Conservation (phyloP, 176 grass and related monocot genomes). For the Ensete ventricosum region DNA sequence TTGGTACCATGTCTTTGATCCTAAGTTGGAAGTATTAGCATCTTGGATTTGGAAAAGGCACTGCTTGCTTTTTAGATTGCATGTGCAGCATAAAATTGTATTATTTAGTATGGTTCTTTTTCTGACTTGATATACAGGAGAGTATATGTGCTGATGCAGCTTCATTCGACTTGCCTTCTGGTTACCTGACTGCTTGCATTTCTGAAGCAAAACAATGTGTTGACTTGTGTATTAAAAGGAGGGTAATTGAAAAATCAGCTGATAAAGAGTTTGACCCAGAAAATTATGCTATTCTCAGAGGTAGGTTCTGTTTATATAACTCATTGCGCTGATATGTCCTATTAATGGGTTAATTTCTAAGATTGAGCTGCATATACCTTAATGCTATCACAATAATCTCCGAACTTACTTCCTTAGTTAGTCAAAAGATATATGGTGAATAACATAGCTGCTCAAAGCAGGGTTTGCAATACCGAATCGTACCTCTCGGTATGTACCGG, state of each 20-base stretch:
- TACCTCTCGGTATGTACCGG: no score
- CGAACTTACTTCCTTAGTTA: neutral
- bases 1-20: neutral
- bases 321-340: neutral
- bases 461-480: no score
- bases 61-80: neutral
- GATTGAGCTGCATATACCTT: neutral
- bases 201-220: conserved; percentile 89
- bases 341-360: neutral
- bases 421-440: neutral
- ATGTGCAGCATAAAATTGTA: conserved; percentile 2
- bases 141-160: conserved; percentile 95
- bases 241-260: conserved; percentile 50
- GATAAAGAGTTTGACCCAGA: conserved; percentile 94
- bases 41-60: neutral
- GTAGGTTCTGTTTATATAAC: conserved; percentile 20
- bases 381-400: neutral
- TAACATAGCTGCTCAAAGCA: neutral
- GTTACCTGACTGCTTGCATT: conserved; percentile 59
- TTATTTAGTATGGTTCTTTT: conserved; percentile 15
- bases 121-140: conserved; percentile 48
- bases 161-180: conserved; percentile 82
- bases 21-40: neutral
- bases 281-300: conserved; percentile 97
- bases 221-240: conserved; percentile 58